Evolutionary conservation across 768 basidiomycete species (phyloP), one percentile per base, ranked within the genome.

Genomic region (Phylloporus sp.): DNA sequence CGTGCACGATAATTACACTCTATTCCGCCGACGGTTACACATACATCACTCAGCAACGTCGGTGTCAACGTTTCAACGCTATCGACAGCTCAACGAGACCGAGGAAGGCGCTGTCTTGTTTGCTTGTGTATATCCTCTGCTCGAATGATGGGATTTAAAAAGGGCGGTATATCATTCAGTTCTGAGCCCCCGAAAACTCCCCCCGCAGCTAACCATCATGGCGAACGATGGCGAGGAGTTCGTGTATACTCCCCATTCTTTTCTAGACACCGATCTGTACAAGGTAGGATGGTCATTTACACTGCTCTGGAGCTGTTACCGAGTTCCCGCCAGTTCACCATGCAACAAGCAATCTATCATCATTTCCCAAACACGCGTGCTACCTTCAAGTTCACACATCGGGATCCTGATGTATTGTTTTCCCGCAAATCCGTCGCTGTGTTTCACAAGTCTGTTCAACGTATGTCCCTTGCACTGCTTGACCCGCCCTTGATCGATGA

Each of bases 181-280:
- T 40, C 23, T 24, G 13, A 15, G 39, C 23, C 6, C 13, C 39
- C 39, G 35, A 36, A 36, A n/a, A n/a, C 4, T 20, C 10, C 23
- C 5, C 12, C 10, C 12, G 24, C 15, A 22, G 26, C 4, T n/a
- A 5, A 24, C 23, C 45, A 46, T 12, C 41, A 64, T 62, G 63
- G 51, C 55, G 12, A 40, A n/a, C 29, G 16, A 29, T 15, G 31
- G 1, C 6, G 54, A 58, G 20, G 55, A 54, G 31, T 41, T 53
- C 22, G 23, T 54, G 16, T 66, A 61, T 28, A 55, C 36, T 5
- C 61, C 57, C 34, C 54, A 18, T 26, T 94, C 91, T 15, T 74
- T 97, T 46, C 78, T 97, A 40, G 95, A 97, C 68, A 94, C 93
- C 0, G 95, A 97, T 69, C 72, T 95, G 27, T 97, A 97, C 81